These are phyloP conservation scores for Yamadazyma triangularis DNA, from an alignment of 1,139 yeast species.

Conservation along the genomic window DNA sequence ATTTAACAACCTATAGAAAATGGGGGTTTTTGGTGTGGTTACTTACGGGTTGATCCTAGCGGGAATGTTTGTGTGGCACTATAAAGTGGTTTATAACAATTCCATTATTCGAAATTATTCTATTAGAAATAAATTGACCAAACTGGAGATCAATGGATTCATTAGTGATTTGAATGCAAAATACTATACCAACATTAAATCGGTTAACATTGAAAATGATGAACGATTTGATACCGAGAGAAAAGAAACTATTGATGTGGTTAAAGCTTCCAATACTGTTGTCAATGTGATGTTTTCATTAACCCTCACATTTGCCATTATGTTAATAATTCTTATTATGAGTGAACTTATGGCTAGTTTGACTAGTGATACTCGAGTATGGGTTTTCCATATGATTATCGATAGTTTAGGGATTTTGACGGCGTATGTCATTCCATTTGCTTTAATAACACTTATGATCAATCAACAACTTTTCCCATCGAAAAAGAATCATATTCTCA, in stretches of 20 bases:
- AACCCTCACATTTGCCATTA: constrained; percentile 8
- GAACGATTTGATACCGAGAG: too few species aligned
- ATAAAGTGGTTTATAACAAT: constrained; percentile 7
- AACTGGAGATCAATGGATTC: constrained; percentile 8
- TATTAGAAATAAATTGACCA: constrained; percentile 5
- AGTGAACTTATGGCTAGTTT: constrained; percentile 23
- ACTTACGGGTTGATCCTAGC: too few species aligned
- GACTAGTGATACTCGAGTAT: constrained; percentile 13
- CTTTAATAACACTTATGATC: constrained; percentile 26
- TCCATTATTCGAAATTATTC: constrained; percentile 6
- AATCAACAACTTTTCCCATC: constrained; percentile 24
- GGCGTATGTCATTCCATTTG: constrained; percentile 30
- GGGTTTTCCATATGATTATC: constrained; percentile 28
- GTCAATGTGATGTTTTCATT: background rate
- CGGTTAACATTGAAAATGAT: constrained; percentile 1
- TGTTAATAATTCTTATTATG: constrained; percentile 33
- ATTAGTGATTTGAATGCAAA: constrained; percentile 6
- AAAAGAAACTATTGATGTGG: too few species aligned
- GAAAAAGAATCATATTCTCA: constrained; percentile 6
- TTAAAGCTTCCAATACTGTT: too few species aligned
- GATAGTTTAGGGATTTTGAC: constrained; percentile 28
- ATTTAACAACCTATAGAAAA: too few species aligned
- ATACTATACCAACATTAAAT: constrained; percentile 2
- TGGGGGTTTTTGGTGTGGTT: too few species aligned
- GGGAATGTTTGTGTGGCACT: too few species aligned